Conservation (phyloP, 208 protist species). For the Leptomonas seymouri region DNA sequence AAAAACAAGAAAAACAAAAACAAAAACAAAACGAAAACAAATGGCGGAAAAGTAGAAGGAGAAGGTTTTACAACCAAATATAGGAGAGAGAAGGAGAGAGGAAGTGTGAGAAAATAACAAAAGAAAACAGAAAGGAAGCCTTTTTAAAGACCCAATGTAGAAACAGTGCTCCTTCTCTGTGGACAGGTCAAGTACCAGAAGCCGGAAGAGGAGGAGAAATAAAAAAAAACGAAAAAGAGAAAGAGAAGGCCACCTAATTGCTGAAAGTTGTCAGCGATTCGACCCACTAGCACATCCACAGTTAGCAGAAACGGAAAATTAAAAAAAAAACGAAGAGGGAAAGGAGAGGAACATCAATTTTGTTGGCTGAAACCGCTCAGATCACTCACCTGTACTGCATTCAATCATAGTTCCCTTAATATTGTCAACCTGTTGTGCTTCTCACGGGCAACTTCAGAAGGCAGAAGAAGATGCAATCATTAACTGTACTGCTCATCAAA, state of each 20-base stretch:
- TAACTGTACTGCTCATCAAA: too few species aligned
- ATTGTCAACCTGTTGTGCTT: too few species aligned
- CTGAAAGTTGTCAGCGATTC: too few species aligned
- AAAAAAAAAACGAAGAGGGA: background rate
- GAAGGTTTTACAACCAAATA: too few species aligned
- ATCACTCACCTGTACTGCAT: too few species aligned
- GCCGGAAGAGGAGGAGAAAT: background rate
- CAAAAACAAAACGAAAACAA: background rate
- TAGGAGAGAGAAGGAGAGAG: background rate
- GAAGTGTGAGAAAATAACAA: background rate
- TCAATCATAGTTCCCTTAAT: too few species aligned
- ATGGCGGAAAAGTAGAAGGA: background rate
- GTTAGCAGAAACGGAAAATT: background rate
- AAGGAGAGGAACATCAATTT: background rate
- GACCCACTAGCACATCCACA: background rate
- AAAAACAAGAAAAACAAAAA: background rate
- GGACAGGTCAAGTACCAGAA: background rate
- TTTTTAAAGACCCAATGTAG: constrained; percentile 5
- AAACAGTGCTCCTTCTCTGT: too few species aligned
- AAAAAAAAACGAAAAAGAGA: background rate
- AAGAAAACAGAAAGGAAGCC: constrained; percentile 1
- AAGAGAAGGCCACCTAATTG: background rate
- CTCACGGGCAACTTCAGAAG: too few species aligned
- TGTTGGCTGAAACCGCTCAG: background rate
- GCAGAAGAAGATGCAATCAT: too few species aligned